phyloP scores from a whole-genome alignment of 2,329 filamentous ascomycete species.

The Curvularia sp. region DNA sequence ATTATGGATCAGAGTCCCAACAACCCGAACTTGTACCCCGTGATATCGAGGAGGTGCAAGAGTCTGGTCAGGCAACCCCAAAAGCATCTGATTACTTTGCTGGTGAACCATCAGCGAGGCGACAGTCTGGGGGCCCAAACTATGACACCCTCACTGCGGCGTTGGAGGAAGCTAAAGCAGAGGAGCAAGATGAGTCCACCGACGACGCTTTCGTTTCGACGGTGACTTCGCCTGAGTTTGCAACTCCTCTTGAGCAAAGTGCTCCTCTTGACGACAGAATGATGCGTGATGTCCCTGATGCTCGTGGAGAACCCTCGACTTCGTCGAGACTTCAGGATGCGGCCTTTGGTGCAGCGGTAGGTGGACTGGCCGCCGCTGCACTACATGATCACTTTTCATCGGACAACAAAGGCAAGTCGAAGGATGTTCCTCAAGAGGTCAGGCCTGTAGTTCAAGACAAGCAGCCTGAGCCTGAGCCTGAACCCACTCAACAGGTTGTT shows the following conservation, averaged over 20 bases:
- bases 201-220: slow-evolving; percentile 17
- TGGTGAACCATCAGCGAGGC: slow-evolving; percentile 12
- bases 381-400: slow-evolving; percentile 28
- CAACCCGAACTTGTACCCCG: slow-evolving; percentile 36
- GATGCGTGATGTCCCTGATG: slow-evolving; percentile 24
- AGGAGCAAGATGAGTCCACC: slow-evolving; percentile 23
- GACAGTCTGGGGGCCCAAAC: slow-evolving; percentile 21
- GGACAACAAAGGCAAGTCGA: slow-evolving; percentile 17
- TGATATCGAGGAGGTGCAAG: slow-evolving; percentile 58
- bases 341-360: slow-evolving; percentile 37
- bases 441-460: slow-evolving; percentile 17
- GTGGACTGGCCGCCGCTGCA: slow-evolving; percentile 32
- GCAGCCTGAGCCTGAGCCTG: slow-evolving; percentile 6
- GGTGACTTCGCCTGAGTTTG: slow-evolving; percentile 14
- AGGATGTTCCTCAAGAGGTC: slow-evolving; percentile 27
- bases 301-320: slow-evolving; percentile 23
- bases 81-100: slow-evolving; percentile 63
- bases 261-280: slow-evolving; percentile 34
- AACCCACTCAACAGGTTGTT: slow-evolving; percentile 13
- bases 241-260: slow-evolving; percentile 8
- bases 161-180: slow-evolving; percentile 26
- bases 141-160: slow-evolving; percentile 35
- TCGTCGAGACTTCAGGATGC: slow-evolving; percentile 39
- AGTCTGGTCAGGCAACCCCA: slow-evolving; percentile 72
- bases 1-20: slow-evolving; percentile 24